These are phyloP conservation scores for Arachnomyces sp. DNA, from an alignment of 2,329 filamentous ascomycete species.

Conservation along the genomic window DNA sequence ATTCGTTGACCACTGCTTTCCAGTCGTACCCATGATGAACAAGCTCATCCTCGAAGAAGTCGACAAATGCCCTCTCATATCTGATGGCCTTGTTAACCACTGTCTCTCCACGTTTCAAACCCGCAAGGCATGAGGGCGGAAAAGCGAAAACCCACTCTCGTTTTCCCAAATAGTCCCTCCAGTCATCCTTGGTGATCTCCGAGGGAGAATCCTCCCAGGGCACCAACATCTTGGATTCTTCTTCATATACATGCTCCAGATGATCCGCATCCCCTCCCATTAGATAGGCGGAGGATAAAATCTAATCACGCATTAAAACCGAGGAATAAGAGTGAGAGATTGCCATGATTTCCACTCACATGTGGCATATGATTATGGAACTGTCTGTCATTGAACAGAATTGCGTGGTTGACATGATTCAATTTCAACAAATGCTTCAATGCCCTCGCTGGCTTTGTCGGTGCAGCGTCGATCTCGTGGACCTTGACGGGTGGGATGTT, in stretches of 20 bases:
- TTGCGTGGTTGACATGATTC: constrained; percentile 83
- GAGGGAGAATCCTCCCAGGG: constrained; percentile 76
- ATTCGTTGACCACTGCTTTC: constrained; percentile 67
- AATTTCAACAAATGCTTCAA: constrained; percentile 85
- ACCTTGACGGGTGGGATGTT: constrained; percentile 60
- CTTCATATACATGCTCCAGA: constrained; percentile 72
- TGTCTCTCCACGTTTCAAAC: too few relatives aligned
- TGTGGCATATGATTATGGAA: constrained; percentile 82
- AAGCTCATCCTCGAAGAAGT: constrained; percentile 91
- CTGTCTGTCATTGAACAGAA: constrained; percentile 65
- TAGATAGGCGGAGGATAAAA: constrained; percentile 76
- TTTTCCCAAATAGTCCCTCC: constrained; percentile 75
- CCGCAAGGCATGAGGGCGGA: not conserved
- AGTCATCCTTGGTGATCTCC: constrained; percentile 73
- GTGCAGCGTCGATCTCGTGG: constrained; percentile 69
- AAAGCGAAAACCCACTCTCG: constrained; percentile 41
- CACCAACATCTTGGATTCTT: constrained; percentile 61
- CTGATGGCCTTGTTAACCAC: constrained; percentile 24
- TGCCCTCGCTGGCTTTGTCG: constrained; percentile 70
- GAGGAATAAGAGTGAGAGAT: not conserved
- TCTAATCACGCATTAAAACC: constrained; percentile 30
- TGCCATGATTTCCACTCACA: constrained; percentile 31
- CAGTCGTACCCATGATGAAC: constrained; percentile 73
- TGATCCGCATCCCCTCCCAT: constrained; percentile 67
- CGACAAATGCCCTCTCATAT: constrained; percentile 84